Base-by-base conservation (phyloP, 352 stramenopile species). In the Thalassiosira exigua region DNA sequence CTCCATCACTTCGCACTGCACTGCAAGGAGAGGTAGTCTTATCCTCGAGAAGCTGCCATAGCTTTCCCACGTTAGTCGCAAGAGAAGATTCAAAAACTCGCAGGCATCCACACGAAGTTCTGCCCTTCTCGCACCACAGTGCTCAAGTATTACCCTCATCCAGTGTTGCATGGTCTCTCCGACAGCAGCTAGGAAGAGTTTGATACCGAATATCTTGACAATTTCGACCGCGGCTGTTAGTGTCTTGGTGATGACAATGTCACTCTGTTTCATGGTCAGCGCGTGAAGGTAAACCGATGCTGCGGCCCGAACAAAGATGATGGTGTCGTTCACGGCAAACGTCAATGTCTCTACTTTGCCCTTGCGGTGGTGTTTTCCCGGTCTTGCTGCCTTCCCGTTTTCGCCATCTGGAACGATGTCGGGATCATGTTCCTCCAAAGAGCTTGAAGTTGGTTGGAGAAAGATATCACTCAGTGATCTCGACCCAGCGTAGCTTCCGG, bases 161-260 rank as follows among this genome's bases (percentile, higher is more conserved):
- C 87, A 95, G 74, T 95, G 88, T 64, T 95, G 88, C 14, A 95
- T 74, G n/a, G 87, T 94, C 67, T 95, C 88, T 21, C 88, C 86
- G 3, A 95, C 68, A 42, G 88, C 86, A 64, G 87, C 71, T 12
- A 94, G 79, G 57, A 95, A 95, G 22, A 92, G 62, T 71, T 93
- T 91, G 26, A 95, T 90, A 2, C 90, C 90, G 82, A 94, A 93
- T 36, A 93, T 92, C 53, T 94, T 93, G 0, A 95, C 76, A 21
- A 94, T 82, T 73, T 95, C 90, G n/a, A 90, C 72, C 48, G 79
- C 81, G 22, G 85, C 87, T 66, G 79, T 86, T 14, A 95, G 68
- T 26, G 87, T 88, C 44, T 86, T 88, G 0, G 79, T 77, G 22
- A 91, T 68, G 2, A 72, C 84, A 67, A 92, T 79, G 78, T 94